Base-by-base conservation (phyloP, 306 rosid genomes). In the Prunus fruticosa region DNA sequence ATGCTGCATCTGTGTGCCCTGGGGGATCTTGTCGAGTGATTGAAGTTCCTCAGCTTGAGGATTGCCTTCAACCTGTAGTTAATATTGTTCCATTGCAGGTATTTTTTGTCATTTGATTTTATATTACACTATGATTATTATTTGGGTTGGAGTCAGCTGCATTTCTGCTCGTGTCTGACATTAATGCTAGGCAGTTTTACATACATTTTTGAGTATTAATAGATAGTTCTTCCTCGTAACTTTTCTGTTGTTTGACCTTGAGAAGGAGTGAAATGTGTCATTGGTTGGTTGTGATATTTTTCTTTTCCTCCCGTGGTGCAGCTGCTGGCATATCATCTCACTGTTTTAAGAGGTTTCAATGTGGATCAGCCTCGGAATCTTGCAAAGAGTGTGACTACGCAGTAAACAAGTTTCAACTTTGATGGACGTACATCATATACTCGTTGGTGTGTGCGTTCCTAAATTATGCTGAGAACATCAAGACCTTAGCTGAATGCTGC, bases 361-460 rank as follows among this genome's bases (percentile, higher is more conserved):
- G 95, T 91, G n/a, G 99, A 95, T 75, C 99, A 92, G 84, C 99
- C 97, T 62, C 93, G 97, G 71, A 95, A 95, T 89, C 97, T 95
- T 25, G 99, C 99, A 6, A 95, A 95, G 91, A 95, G 99, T 80
- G 99, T 95, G 61, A 95, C 97, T 3, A 95, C 99, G 0, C 87
- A 87, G 76, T 92, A 84, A 79, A 41, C 52, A 49, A 64, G 54
- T 82, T 27, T 13, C 27, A 3, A 38, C 9, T 38, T 76, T 11
- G 5, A 2, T 20, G 2, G 64, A 52, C 52, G 8, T 14, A 51
- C 65, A 66, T 58, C 71, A 47, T 28, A 67, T 68, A 64, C 75
- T 6, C 49, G 19, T 2, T 52, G 18, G 51, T 69, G 38, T 65
- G 27, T 72, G 57, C 20, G 62, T 54, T 12, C 53, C 70, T 71